Percentiles rank a stretch among this genome's conserved stretches.
phyloP scores from a whole-genome alignment of 1,284 basidiomycete species.

The Flammula alnicola region DNA sequence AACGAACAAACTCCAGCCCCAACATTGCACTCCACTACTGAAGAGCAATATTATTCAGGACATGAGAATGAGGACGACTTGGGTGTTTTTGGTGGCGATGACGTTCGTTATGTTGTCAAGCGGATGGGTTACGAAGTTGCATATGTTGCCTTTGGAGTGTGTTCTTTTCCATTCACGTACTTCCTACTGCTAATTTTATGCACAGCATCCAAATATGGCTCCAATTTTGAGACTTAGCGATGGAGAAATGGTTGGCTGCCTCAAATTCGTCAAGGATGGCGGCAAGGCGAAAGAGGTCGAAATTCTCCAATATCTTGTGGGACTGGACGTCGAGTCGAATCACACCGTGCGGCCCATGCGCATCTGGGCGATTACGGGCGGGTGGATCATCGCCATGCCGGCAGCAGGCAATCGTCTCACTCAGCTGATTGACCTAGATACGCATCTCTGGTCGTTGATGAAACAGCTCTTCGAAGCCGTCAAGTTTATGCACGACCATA shows the following conservation, averaged over 20 bases:
- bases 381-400: slow-evolving; percentile 9
- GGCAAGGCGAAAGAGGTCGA: neutral
- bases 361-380: neutral
- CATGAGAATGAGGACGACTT: slow-evolving; percentile 1
- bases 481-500: slow-evolving; percentile 10
- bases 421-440: neutral
- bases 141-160: neutral
- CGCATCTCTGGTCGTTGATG: slow-evolving; percentile 6
- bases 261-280: slow-evolving; percentile 3
- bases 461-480: slow-evolving; percentile 11
- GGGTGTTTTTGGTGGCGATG: slow-evolving; percentile 3
- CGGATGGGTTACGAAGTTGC: neutral
- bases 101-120: neutral
- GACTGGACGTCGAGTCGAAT: slow-evolving; percentile 4
- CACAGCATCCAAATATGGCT: neutral
- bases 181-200: neutral
- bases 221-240: neutral
- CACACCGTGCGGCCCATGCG: slow-evolving; percentile 6
- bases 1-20: neutral
- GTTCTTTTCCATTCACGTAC: neutral
- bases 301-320: slow-evolving; percentile 1
- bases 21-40: neutral
- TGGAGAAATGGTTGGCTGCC: neutral
- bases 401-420: slow-evolving; percentile 3
- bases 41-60: neutral